A percentile compares a stretch with the other conserved stretches of the same genome.
These are phyloP conservation scores for Musa acuminata DNA, from an alignment of 176 grass and related monocot species.

Conservation along the genomic window DNA sequence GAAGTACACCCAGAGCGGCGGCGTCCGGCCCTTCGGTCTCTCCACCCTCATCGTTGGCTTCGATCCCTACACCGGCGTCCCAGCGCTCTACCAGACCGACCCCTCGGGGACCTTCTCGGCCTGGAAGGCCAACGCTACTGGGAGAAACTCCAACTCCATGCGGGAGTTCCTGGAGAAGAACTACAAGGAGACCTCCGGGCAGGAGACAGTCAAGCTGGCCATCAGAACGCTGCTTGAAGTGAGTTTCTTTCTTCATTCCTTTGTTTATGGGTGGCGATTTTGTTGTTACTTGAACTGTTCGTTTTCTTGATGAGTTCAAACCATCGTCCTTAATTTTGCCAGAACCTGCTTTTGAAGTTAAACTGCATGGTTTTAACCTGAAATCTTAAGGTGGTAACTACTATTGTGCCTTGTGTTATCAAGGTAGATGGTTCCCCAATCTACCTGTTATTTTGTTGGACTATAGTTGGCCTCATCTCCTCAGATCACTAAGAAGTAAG, in stretches of 20 bases:
- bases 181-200: constrained; percentile 87
- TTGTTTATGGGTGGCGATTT: background rate
- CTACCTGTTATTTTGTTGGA: too few relatives aligned
- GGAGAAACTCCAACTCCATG: constrained; percentile 95
- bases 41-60: constrained; percentile 95
- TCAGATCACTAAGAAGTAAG: too few relatives aligned
- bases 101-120: constrained; percentile 91
- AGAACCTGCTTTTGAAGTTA: background rate
- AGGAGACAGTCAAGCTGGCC: constrained; percentile 88
- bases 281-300: background rate
- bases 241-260: constrained; percentile 6
- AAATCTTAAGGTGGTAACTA: too few relatives aligned
- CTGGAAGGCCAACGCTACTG: constrained; percentile 96
- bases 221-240: constrained; percentile 83
- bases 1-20: constrained; percentile 91
- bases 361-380: background rate
- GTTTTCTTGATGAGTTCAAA: background rate
- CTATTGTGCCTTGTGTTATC: too few relatives aligned
- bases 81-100: constrained; percentile 80
- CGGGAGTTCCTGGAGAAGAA: constrained; percentile 96
- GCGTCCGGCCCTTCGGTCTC: constrained; percentile 82
- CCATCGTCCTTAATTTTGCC: background rate
- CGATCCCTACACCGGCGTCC: constrained; percentile 67
- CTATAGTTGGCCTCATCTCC: too few relatives aligned
- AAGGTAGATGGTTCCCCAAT: too few relatives aligned